Conservation (phyloP, 768 basidiomycete species). For the Tephrocybe sp. region DNA sequence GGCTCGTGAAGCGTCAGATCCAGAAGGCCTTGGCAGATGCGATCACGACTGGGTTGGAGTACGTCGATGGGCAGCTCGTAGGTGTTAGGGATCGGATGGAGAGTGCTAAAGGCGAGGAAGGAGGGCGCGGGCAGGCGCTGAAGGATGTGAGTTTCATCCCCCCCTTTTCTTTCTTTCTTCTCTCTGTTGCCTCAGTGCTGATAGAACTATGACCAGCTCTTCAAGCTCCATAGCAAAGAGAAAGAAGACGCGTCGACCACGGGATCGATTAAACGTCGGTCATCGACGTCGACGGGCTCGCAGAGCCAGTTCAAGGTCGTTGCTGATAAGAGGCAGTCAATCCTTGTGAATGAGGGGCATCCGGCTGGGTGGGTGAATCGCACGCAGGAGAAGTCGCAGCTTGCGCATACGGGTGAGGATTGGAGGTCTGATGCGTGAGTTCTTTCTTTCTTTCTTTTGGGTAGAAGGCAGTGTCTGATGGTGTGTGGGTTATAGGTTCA, state of each 20-base stretch:
- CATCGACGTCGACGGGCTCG: conserved; percentile 19
- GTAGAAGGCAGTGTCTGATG: background rate
- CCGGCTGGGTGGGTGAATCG: conserved; percentile 76
- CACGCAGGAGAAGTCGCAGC: conserved; percentile 39
- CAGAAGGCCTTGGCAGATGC: conserved; percentile 58
- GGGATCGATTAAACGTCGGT: conserved; percentile 21
- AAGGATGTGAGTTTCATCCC: conserved; percentile 47
- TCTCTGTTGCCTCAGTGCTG: conserved; percentile 6
- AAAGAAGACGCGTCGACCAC: conserved; percentile 29
- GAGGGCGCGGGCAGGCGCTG: conserved; percentile 46
- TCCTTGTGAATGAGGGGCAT: conserved; percentile 64
- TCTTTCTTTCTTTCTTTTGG: background rate
- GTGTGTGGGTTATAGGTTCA: background rate
- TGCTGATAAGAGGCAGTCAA: conserved; percentile 63
- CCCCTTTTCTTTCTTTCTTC: background rate
- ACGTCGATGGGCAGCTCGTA: conserved; percentile 87
- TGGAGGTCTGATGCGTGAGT: conserved; percentile 46
- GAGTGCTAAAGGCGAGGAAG: conserved; percentile 44
- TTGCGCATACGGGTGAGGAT: conserved; percentile 29
- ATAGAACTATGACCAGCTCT: no score
- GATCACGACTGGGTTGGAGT: conserved; percentile 80
- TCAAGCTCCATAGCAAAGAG: conserved; percentile 62
- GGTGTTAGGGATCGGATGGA: conserved; percentile 82
- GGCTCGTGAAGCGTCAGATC: conserved; percentile 77
- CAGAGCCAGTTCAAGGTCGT: conserved; percentile 81